phyloP scores from a whole-genome alignment of 495 filamentous ascomycete genomes.

The Talaromyces liani region DNA sequence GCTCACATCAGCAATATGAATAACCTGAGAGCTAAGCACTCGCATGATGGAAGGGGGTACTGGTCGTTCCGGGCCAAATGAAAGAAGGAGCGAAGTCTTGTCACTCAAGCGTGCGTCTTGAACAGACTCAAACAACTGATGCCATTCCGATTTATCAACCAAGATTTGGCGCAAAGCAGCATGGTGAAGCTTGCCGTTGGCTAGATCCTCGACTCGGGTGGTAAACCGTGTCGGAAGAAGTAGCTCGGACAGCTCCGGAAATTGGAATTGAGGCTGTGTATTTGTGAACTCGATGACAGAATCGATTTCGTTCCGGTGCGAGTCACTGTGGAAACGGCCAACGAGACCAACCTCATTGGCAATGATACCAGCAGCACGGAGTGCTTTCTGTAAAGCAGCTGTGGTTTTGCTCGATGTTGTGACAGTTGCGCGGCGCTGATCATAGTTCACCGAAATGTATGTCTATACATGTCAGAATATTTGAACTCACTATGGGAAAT shows the following conservation, averaged over 20 bases:
- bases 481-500: neutral
- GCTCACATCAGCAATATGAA: neutral
- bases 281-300: conserved; percentile 17
- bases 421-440: conserved; percentile 14
- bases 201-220: conserved; percentile 7
- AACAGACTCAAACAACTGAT: conserved; percentile 19
- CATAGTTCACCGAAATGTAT: conserved; percentile 11
- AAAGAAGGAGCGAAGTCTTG: conserved; percentile 21
- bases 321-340: conserved; percentile 26
- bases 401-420: conserved; percentile 20
- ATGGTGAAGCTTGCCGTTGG: conserved; percentile 24
- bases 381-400: conserved; percentile 16
- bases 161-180: conserved; percentile 32
- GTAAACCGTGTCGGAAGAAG: conserved; percentile 16
- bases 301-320: conserved; percentile 11
- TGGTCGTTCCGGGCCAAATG: conserved; percentile 35
- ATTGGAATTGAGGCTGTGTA: conserved; percentile 21
- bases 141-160: conserved; percentile 34
- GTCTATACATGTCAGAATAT: neutral
- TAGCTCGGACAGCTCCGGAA: conserved; percentile 16
- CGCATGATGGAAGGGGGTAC: conserved; percentile 27
- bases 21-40: conserved; percentile 10
- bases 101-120: conserved; percentile 10
- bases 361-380: conserved; percentile 29
- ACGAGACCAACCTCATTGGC: conserved; percentile 8